Conservation (phyloP, 2,329 filamentous ascomycete species). For the Trichophyton rubrum region DNA sequence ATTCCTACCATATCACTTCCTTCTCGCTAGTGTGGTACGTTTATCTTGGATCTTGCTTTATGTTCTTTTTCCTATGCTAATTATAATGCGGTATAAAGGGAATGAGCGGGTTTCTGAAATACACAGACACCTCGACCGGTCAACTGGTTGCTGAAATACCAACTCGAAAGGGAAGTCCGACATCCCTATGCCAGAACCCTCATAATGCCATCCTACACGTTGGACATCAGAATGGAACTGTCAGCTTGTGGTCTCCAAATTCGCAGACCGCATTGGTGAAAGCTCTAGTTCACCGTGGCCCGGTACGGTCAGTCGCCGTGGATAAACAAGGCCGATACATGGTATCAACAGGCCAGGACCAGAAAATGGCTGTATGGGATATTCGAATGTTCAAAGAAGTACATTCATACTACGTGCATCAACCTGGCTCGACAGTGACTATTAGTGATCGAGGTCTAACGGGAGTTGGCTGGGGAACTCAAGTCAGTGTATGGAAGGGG, state of each 20-base stretch:
- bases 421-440: conserved; percentile 68
- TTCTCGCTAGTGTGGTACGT: conserved; percentile 71
- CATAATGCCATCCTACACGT: conserved; percentile 86
- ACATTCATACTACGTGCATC: conserved; percentile 71
- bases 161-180: conserved; percentile 72
- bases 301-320: conserved; percentile 71
- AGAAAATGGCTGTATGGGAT: conserved; percentile 91
- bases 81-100: conserved; percentile 37
- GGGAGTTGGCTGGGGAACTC: conserved; percentile 82
- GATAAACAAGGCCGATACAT: conserved; percentile 90
- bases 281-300: conserved; percentile 76
- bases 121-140: conserved; percentile 90
- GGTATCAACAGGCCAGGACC: conserved; percentile 83
- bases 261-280: conserved; percentile 77
- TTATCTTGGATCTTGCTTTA: background rate
- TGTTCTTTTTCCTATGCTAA: background rate
- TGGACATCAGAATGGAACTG: conserved; percentile 88
- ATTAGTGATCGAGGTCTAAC: conserved; percentile 84
- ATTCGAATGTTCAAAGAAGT: conserved; percentile 89
- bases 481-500: conserved; percentile 80
- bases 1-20: conserved; percentile 91
- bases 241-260: conserved; percentile 94
- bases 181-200: conserved; percentile 74
- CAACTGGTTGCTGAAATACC: conserved; percentile 75
- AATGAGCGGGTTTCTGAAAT: conserved; percentile 73